Evolutionary conservation across 2,329 filamentous ascomycete species (phyloP), one percentile per base, ranked within the genome.

Genomic region (Thelonectria olida): DNA sequence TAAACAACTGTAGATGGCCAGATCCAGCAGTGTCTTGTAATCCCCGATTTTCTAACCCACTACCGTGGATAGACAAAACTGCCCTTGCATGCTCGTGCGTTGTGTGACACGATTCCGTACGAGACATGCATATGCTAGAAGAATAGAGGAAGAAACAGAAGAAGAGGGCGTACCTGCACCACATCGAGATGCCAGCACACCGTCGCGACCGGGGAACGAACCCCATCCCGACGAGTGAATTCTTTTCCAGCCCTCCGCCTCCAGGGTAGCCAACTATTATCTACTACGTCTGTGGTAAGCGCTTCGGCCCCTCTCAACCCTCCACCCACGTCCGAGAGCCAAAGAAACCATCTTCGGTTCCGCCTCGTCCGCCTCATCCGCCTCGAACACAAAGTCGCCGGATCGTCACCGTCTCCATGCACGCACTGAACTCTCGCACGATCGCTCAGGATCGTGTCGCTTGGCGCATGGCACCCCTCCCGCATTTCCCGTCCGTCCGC

Each of bases 61-160:
- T 23, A 17, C 51, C 47, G 5, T 27, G 57, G 51, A 22, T 42
- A 23, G 25, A 23, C 28, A 38, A 23, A 23, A 7, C 12, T 39
- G 38, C 57, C 57, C 51, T 60, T 60, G 57, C 57, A 60, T 38
- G 34, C 22, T n/a, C n/a, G n/a, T n/a, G n/a, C n/a, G n/a, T n/a
- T n/a, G n/a, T 17, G 9, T 39, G 23, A 28, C 41, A 39, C 39
- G 17, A 17, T 42, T 25, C 49, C 25, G 31, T 48, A 48, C 42
- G 41, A 45, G 38, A 48, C 56, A 42, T 59, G 56, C 56, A 59
- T 54, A 31, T 36, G 42, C 36, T 28, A 7, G 31, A 15, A 36
- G 10, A 4, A 27, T 17, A 15, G 45, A 38, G n/a, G 15, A 38
- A 50, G 13, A 42, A 28, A 48, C 42, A 12, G 47, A 28, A 31